Percentiles rank a stretch among this genome's conserved stretches.
Evolutionary conservation across 805 yeast genomes (phyloP).

Genomic region (Kazachstania psychrophila): DNA sequence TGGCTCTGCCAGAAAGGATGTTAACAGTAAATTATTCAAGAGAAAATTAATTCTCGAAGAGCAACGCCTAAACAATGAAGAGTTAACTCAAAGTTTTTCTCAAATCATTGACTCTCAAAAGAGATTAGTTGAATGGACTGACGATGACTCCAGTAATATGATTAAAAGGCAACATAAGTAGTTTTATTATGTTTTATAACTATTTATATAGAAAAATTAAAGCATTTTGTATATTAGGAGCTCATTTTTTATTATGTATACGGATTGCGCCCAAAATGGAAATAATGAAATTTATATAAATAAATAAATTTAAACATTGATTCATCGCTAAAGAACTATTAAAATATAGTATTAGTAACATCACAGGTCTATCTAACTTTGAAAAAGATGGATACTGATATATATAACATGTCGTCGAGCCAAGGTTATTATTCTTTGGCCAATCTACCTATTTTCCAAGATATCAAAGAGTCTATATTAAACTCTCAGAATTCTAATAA

Average conservation of each 20-base stretch:
- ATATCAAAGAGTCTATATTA: neutral
- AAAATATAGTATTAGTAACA: neutral
- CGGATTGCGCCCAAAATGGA: no score
- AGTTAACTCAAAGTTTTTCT: conserved; percentile 17
- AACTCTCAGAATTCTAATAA: neutral
- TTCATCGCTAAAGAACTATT: no score
- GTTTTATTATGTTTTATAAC: no score
- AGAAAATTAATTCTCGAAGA: conserved; percentile 35
- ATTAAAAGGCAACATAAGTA: conserved; percentile 32
- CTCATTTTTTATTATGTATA: no score
- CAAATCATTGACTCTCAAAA: conserved; percentile 37
- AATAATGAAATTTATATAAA: no score
- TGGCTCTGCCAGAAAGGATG: conserved; percentile 5
- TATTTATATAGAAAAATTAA: no score
- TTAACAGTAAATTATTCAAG: conserved; percentile 14
- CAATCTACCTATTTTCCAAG: neutral
- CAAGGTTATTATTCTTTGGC: neutral
- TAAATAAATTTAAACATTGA: no score
- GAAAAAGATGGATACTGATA: no score
- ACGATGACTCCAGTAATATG: conserved; percentile 38
- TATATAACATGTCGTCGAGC: no score
- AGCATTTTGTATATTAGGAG: no score
- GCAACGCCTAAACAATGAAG: conserved; percentile 33
- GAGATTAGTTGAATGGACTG: conserved; percentile 54
- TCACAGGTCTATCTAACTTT: no score